Conservation (phyloP, 1,284 basidiomycete genomes). For the Irpex sp. region DNA sequence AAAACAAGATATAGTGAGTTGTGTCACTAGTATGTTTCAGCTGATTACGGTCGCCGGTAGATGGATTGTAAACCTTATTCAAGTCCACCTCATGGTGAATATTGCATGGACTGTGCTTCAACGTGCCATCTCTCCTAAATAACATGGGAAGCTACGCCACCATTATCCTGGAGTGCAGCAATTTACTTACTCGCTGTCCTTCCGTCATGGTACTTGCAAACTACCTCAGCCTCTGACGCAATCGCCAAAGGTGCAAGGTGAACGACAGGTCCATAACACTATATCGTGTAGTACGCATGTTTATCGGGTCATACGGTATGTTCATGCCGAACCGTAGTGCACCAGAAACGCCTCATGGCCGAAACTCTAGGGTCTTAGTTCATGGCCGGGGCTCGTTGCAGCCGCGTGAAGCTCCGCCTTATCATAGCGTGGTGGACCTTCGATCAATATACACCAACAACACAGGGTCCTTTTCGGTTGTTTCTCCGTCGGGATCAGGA, state of each 20-base stretch:
- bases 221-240: not conserved
- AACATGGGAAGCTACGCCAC: no score
- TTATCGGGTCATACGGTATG: not conserved
- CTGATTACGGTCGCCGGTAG: no score
- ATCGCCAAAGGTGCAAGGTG: not conserved
- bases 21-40: no score
- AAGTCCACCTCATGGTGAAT: no score
- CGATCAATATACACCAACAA: not conserved
- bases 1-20: no score
- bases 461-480: not conserved
- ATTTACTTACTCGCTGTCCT: no score
- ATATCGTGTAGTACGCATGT: not conserved
- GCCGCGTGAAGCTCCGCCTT: not conserved
- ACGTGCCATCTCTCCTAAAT: no score
- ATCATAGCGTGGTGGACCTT: not conserved
- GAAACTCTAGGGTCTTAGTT: not conserved
- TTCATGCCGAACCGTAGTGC: not conserved
- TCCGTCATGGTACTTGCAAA: no score
- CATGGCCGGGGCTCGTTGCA: not conserved
- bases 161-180: no score
- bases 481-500: not conserved
- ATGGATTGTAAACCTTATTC: no score
- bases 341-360: not conserved
- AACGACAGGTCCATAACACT: not conserved
- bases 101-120: no score